These are phyloP conservation scores for Penicillium pancosmium DNA, from an alignment of 495 filamentous ascomycete genomes.

Conservation along the genomic window DNA sequence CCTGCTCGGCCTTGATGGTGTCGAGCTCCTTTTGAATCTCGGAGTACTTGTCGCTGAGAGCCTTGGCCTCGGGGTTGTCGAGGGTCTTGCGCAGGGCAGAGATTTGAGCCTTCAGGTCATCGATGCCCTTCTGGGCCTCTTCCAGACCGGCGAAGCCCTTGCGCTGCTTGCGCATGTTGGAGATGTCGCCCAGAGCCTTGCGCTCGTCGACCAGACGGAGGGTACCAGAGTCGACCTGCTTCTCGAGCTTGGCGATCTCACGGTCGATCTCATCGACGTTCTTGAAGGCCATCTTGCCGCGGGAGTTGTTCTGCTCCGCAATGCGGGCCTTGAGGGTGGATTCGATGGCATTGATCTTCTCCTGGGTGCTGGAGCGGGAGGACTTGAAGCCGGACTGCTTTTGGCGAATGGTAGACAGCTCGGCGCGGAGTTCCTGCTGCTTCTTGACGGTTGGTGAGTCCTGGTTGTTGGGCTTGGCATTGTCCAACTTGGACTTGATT, in stretches of 20 bases:
- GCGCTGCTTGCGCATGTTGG: constrained; percentile 79
- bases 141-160: constrained; percentile 88
- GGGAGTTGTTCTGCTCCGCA: constrained; percentile 80
- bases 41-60: constrained; percentile 80
- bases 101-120: constrained; percentile 81
- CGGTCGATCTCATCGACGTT: constrained; percentile 82
- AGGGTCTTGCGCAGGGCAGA: constrained; percentile 80
- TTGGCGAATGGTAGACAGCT: constrained; percentile 70
- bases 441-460: constrained; percentile 73
- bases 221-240: constrained; percentile 78
- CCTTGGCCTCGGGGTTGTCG: constrained; percentile 91
- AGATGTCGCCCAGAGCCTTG: constrained; percentile 84
- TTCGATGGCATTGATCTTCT: constrained; percentile 85
- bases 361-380: constrained; percentile 69
- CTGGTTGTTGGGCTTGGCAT: constrained; percentile 72
- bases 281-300: constrained; percentile 78
- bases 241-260: constrained; percentile 77
- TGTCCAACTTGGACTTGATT: constrained; percentile 81
- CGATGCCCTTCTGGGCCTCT: constrained; percentile 79
- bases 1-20: constrained; percentile 84
- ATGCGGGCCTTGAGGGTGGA: constrained; percentile 78
- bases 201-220: constrained; percentile 97
- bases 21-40: constrained; percentile 84
- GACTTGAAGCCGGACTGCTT: constrained; percentile 86
- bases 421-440: constrained; percentile 76